Evolutionary conservation across 225 moss, liverwort and hornwort species (phyloP).

Genomic region (Bryum argenteum): DNA sequence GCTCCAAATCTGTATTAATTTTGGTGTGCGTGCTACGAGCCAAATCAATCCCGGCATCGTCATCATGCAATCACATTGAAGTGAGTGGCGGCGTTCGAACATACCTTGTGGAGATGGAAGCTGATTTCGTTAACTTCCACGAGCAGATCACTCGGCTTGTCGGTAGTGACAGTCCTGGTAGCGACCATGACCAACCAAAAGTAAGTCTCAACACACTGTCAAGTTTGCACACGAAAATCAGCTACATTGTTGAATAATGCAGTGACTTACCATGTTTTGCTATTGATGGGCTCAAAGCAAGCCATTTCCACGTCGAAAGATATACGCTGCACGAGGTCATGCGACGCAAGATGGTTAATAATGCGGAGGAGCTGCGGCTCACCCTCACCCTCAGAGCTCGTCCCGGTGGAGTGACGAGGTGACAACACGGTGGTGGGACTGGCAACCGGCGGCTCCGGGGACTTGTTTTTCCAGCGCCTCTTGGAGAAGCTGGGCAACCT

Average conservation of each 20-base stretch:
- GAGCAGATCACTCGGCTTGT: constrained; percentile 67
- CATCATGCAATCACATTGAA: too few species aligned
- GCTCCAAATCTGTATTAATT: too few species aligned
- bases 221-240: too few species aligned
- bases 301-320: constrained; percentile 19
- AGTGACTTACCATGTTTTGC: constrained; percentile 41
- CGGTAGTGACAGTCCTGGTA: constrained; percentile 47
- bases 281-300: constrained; percentile 55
- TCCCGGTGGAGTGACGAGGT: constrained; percentile 44
- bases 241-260: too few species aligned
- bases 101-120: constrained; percentile 89
- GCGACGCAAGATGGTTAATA: constrained; percentile 26
- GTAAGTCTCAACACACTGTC: too few species aligned
- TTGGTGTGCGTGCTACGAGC: not conserved
- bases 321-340: not conserved
- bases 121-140: constrained; percentile 77
- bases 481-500: constrained; percentile 37
- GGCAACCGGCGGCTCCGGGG: constrained; percentile 2
- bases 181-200: not conserved
- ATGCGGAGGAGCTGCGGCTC: constrained; percentile 20
- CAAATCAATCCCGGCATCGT: not conserved
- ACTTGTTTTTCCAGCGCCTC: constrained; percentile 28
- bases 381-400: constrained; percentile 48
- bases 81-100: not conserved
- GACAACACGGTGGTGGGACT: constrained; percentile 56